phyloP scores from a whole-genome alignment of 1,284 basidiomycete genomes.

The Fistulinella staudtii region DNA sequence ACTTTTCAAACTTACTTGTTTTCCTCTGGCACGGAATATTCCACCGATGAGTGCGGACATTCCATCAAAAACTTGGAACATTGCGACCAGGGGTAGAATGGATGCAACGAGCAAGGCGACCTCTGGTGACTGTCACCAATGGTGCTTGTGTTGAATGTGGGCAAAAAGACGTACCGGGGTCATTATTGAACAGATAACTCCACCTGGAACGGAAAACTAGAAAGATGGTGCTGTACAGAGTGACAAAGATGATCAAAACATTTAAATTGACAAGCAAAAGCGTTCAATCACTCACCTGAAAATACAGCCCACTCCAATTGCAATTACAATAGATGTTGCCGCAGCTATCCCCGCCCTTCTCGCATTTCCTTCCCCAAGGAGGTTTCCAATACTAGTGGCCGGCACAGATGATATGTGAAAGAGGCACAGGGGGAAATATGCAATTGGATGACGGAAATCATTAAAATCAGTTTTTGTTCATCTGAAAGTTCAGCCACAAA shows the following conservation, averaged over 20 bases:
- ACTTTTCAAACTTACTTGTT: conserved; percentile 45
- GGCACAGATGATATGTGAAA: too few species aligned
- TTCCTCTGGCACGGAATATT: conserved; percentile 75
- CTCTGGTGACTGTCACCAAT: conserved; percentile 30
- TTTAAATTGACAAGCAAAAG: background rate
- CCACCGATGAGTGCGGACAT: conserved; percentile 66
- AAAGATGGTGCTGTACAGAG: conserved; percentile 54
- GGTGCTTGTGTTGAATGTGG: too few species aligned
- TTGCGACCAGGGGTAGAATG: conserved; percentile 71
- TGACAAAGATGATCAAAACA: background rate
- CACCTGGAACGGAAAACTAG: conserved; percentile 70
- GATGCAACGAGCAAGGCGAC: conserved; percentile 66
- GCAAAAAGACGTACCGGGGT: conserved; percentile 48
- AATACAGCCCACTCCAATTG: conserved; percentile 52
- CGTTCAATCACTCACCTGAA: conserved; percentile 48
- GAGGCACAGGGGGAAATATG: too few species aligned
- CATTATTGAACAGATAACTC: conserved; percentile 83
- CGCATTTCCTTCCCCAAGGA: conserved; percentile 72
- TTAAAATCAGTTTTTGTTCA: too few species aligned
- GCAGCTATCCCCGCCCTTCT: conserved; percentile 66
- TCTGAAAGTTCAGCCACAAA: conserved; percentile 2
- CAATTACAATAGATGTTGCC: conserved; percentile 58
- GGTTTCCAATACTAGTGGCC: conserved; percentile 72
- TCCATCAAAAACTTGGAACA: conserved; percentile 85
- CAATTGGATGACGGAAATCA: too few species aligned